A percentile compares a stretch with the other conserved stretches of the same genome.
Conservation (phyloP, 768 basidiomycete species). For the Boletus patriciae region DNA sequence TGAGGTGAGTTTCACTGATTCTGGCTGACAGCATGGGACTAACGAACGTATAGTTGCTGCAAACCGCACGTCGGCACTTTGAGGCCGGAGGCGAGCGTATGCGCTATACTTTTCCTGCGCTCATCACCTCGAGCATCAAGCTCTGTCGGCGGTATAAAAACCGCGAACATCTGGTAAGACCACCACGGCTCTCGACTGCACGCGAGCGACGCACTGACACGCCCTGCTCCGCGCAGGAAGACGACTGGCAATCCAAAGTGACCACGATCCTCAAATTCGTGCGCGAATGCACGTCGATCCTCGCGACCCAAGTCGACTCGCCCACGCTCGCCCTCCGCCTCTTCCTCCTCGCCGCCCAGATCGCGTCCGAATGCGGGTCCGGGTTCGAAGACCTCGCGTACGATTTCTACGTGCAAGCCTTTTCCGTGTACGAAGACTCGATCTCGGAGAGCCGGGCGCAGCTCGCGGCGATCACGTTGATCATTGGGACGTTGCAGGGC, state of each 20-base stretch:
- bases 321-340: conserved; percentile 90
- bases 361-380: conserved; percentile 90
- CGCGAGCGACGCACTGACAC: no score
- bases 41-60: conserved; percentile 63
- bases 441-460: conserved; percentile 96
- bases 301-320: conserved; percentile 91
- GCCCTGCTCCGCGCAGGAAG: conserved; percentile 50
- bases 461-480: conserved; percentile 93
- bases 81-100: conserved; percentile 92
- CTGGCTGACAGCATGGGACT: not conserved
- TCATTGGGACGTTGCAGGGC: conserved; percentile 87
- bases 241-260: conserved; percentile 84
- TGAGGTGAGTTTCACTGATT: conserved; percentile 52
- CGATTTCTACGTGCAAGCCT: conserved; percentile 96
- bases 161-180: conserved; percentile 64
- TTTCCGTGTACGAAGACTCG: conserved; percentile 96
- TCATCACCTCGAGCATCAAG: conserved; percentile 92
- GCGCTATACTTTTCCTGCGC: conserved; percentile 94
- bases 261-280: conserved; percentile 91
- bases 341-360: conserved; percentile 94
- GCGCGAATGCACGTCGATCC: conserved; percentile 89
- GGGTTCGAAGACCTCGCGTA: conserved; percentile 96
- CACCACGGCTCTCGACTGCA: no score
- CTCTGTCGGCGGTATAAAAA: conserved; percentile 90
- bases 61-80: conserved; percentile 88